phyloP scores from a whole-genome alignment of 2,329 filamentous ascomycete genomes.

The Zymoseptoria pseudotritici region DNA sequence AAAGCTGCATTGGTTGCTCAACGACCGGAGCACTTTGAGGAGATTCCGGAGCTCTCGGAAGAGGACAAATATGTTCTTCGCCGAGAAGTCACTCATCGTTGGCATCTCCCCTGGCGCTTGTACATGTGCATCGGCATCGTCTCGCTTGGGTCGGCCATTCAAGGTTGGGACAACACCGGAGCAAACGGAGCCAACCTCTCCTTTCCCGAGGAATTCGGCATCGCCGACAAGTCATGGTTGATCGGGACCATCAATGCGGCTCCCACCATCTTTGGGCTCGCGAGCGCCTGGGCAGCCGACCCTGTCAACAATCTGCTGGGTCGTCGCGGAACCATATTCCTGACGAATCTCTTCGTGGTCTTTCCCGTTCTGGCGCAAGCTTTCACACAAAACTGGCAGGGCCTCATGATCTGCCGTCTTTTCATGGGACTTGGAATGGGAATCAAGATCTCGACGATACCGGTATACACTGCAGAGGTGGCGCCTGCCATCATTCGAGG shows the following conservation, averaged over 20 bases:
- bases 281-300: conserved; percentile 47
- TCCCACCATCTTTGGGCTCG: conserved; percentile 33
- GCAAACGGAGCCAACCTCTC: conserved; percentile 27
- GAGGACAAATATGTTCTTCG: conserved; percentile 37
- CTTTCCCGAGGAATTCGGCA: conserved; percentile 21
- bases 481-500: conserved; percentile 43
- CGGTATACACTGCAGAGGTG: conserved; percentile 33
- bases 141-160: conserved; percentile 10
- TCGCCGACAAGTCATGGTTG: conserved; percentile 17
- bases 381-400: conserved; percentile 60
- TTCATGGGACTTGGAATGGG: conserved; percentile 54
- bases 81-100: conserved; percentile 43
- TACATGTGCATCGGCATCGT: conserved; percentile 37
- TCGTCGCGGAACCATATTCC: conserved; percentile 32
- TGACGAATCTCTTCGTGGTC: conserved; percentile 43
- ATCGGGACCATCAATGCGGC: conserved; percentile 44
- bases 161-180: conserved; percentile 29
- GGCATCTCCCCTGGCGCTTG: conserved; percentile 43
- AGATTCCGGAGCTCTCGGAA: conserved; percentile 41
- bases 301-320: conserved; percentile 26
- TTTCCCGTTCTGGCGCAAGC: conserved; percentile 57
- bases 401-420: conserved; percentile 61
- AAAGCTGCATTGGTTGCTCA: conserved; percentile 48
- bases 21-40: conserved; percentile 42
- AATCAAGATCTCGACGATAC: conserved; percentile 37